Evolutionary conservation across 108 stramenopile genomes (phyloP).

Genomic region (Cyclotella kingstonii): DNA sequence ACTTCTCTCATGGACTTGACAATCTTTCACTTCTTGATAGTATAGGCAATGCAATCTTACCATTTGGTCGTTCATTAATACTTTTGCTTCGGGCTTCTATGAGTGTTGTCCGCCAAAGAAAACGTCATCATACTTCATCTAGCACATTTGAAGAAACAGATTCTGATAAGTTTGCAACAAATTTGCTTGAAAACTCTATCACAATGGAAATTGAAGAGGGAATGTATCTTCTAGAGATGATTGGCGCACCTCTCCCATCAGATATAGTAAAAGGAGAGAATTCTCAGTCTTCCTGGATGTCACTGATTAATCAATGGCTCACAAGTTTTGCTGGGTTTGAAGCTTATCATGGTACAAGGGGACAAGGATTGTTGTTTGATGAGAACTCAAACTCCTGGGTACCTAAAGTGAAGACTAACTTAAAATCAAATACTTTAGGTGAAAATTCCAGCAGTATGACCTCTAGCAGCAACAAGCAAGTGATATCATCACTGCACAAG

Average conservation of each 20-base stretch:
- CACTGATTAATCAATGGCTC: constrained; percentile 68
- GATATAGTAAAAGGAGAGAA: constrained; percentile 31
- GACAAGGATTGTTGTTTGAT: constrained; percentile 46
- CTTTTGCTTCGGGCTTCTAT: constrained; percentile 71
- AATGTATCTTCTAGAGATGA: constrained; percentile 56
- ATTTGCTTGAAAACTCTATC: constrained; percentile 50
- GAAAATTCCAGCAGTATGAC: background rate
- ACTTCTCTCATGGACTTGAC: constrained; percentile 12
- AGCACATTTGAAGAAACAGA: constrained; percentile 7
- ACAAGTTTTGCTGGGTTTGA: constrained; percentile 53
- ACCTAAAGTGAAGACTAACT: background rate
- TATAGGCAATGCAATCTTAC: constrained; percentile 72
- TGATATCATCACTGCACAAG: constrained; percentile 19
- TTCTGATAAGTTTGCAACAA: constrained; percentile 34
- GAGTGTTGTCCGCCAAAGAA: constrained; percentile 51
- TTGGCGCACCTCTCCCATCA: constrained; percentile 76
- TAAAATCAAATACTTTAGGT: constrained; percentile 1
- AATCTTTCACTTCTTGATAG: constrained; percentile 45
- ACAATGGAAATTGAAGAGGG: constrained; percentile 76
- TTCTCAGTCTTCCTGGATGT: constrained; percentile 39
- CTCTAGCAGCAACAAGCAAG: constrained; percentile 1
- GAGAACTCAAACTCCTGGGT: constrained; percentile 28
- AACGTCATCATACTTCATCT: constrained; percentile 23
- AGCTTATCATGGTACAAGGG: constrained; percentile 73
- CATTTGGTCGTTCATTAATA: constrained; percentile 72